A percentile compares a stretch with the other conserved stretches of the same genome.
These are phyloP conservation scores for Neodidymelliopsis sp. DNA, from an alignment of 2,329 filamentous ascomycete species.

Conservation along the genomic window DNA sequence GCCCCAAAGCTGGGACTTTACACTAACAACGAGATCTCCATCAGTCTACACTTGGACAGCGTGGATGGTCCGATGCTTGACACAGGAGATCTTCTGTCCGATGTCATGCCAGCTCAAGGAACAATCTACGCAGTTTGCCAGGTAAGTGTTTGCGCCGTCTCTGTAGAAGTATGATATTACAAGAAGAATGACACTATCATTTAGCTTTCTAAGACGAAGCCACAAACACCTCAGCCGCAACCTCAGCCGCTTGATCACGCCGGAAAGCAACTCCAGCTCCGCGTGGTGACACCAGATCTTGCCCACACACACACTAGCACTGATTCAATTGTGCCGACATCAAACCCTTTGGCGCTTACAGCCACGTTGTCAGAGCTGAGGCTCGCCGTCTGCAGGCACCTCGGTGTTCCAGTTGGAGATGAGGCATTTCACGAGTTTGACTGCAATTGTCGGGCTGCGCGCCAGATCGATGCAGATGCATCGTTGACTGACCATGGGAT, in stretches of 20 bases:
- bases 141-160: background rate
- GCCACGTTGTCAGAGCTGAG: conserved; percentile 29
- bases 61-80: conserved; percentile 37
- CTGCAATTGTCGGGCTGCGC: conserved; percentile 40
- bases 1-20: background rate
- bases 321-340: conserved; percentile 17
- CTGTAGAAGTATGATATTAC: background rate
- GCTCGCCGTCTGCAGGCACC: conserved; percentile 26
- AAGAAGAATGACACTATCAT: background rate
- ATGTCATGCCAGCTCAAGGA: conserved; percentile 31
- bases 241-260: background rate
- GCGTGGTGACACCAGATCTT: conserved; percentile 36
- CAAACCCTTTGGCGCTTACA: conserved; percentile 17
- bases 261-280: conserved; percentile 21
- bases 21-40: background rate
- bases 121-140: conserved; percentile 30
- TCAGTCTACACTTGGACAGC: conserved; percentile 32
- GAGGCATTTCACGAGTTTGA: conserved; percentile 16
- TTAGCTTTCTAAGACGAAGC: no score
- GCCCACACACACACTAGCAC: conserved; percentile 22
- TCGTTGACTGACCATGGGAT: conserved; percentile 1
- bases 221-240: background rate
- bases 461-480: conserved; percentile 26
- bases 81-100: conserved; percentile 31
- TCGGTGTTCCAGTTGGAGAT: conserved; percentile 19